A percentile compares a stretch with the other conserved stretches of the same genome.
Conservation (phyloP, 352 stramenopile species). For the Phytophthora tentaculata region DNA sequence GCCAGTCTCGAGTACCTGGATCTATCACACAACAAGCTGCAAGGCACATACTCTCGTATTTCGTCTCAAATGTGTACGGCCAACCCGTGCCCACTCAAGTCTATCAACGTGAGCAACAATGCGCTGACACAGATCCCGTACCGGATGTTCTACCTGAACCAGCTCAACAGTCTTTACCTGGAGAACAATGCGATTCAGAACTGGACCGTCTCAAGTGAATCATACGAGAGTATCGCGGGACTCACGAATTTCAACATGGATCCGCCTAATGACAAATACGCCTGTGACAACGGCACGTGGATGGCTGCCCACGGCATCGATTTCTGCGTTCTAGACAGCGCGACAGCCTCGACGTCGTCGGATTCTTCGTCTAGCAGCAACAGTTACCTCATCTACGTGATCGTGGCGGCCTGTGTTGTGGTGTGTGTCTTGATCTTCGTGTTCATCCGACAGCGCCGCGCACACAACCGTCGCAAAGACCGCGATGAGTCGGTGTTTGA, state of each 20-base stretch:
- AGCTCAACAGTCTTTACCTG: conserved; percentile 54
- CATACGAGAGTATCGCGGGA: conserved; percentile 45
- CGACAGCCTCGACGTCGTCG: conserved; percentile 25
- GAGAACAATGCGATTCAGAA: conserved; percentile 53
- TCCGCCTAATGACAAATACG: conserved; percentile 32
- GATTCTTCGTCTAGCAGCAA: conserved; percentile 41
- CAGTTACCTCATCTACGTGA: conserved; percentile 51
- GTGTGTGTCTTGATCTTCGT: conserved; percentile 60
- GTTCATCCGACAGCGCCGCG: conserved; percentile 48
- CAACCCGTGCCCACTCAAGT: conserved; percentile 53
- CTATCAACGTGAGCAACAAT: conserved; percentile 58
- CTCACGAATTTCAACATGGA: conserved; percentile 60
- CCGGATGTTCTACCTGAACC: conserved; percentile 52
- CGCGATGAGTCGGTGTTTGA: conserved; percentile 52
- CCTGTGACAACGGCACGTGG: conserved; percentile 49
- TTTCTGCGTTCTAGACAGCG: conserved; percentile 45
- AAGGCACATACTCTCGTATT: conserved; percentile 52
- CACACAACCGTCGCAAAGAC: conserved; percentile 44
- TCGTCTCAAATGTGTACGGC: conserved; percentile 55
- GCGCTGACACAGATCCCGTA: conserved; percentile 46
- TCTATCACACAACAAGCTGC: conserved; percentile 55
- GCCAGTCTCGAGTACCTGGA: conserved; percentile 54
- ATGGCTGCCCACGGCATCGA: conserved; percentile 39
- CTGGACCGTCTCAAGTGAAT: conserved; percentile 47
- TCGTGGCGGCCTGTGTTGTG: conserved; percentile 47